Evolutionary conservation across 768 basidiomycete species (phyloP).

Genomic region (Cubamyces lactineus): DNA sequence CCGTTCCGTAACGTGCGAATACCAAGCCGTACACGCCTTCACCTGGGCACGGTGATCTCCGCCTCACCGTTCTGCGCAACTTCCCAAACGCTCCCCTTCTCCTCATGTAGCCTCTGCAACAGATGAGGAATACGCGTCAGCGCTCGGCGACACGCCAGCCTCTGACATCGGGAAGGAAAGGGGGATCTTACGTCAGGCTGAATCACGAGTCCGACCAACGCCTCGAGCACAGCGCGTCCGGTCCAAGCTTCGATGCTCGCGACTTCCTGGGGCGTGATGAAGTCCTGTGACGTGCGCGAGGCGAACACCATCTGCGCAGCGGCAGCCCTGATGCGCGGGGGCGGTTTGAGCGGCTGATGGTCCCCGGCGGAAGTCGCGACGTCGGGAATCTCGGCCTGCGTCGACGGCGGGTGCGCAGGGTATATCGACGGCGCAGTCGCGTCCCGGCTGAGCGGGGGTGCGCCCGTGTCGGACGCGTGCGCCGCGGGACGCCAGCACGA

Average conservation of each 20-base stretch:
- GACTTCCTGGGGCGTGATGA: conserved; percentile 74
- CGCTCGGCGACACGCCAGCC: not conserved
- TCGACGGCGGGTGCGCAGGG: conserved; percentile 27
- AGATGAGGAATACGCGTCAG: not conserved
- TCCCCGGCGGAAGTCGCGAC: conserved; percentile 21
- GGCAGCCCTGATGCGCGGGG: conserved; percentile 65
- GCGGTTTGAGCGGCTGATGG: conserved; percentile 19
- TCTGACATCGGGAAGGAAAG: conserved; percentile 16
- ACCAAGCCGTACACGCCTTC: not conserved
- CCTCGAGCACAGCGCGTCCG: conserved; percentile 61
- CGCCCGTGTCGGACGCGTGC: conserved; percentile 24
- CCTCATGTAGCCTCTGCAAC: conserved; percentile 25
- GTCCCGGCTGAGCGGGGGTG: conserved; percentile 49
- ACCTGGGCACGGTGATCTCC: conserved; percentile 1
- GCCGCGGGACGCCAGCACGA: conserved; percentile 58
- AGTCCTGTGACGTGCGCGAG: conserved; percentile 68
- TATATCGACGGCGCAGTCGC: conserved; percentile 46
- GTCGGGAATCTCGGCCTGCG: conserved; percentile 23
- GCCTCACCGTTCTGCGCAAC: conserved; percentile 3
- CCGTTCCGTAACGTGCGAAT: no score
- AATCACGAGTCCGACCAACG: conserved; percentile 52
- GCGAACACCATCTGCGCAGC: conserved; percentile 84
- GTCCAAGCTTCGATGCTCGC: conserved; percentile 62
- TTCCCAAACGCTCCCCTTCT: conserved; percentile 29
- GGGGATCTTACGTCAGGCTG: conserved; percentile 51